phyloP scores from a whole-genome alignment of 176 grass and related monocot genomes.

The Calamus simplicifolius region DNA sequence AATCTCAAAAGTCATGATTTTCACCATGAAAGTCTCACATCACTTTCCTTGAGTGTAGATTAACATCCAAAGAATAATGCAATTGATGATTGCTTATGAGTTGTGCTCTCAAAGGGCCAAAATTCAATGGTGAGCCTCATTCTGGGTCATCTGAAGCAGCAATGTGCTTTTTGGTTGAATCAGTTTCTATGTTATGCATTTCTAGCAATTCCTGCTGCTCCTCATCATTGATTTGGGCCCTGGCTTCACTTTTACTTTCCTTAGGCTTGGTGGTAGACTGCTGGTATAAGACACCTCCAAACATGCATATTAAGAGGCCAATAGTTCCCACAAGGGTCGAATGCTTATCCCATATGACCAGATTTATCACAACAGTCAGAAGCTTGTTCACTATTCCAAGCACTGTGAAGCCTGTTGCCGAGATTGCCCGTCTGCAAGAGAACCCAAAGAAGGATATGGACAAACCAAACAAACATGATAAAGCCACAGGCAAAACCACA shows the following conservation, averaged over 20 bases:
- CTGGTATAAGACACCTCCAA: slow-evolving; percentile 9
- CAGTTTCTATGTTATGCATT: slow-evolving; percentile 1
- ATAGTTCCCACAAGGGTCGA: neutral
- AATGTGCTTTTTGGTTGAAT: neutral
- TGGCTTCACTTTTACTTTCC: neutral
- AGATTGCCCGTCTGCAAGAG: slow-evolving; percentile 9
- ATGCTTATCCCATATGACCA: slow-evolving; percentile 7
- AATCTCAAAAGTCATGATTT: too few relatives aligned
- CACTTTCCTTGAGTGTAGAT: too few relatives aligned
- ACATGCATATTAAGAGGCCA: slow-evolving; percentile 9
- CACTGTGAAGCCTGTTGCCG: slow-evolving; percentile 1
- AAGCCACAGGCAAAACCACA: neutral
- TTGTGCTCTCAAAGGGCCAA: too few relatives aligned
- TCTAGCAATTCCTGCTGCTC: slow-evolving; percentile 1
- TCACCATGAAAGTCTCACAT: too few relatives aligned
- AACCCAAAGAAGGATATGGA: slow-evolving; percentile 7
- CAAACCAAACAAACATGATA: slow-evolving; percentile 10
- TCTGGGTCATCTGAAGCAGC: neutral
- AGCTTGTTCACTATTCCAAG: slow-evolving; percentile 7
- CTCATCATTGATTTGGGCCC: neutral
- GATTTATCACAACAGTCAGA: slow-evolving; percentile 6
- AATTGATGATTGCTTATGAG: too few relatives aligned
- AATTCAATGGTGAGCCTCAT: neutral
- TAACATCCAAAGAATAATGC: too few relatives aligned
- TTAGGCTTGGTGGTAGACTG: slow-evolving; percentile 7